These are phyloP conservation scores for Canna indica DNA, from an alignment of 176 grass and related monocot species.

Conservation along the genomic window DNA sequence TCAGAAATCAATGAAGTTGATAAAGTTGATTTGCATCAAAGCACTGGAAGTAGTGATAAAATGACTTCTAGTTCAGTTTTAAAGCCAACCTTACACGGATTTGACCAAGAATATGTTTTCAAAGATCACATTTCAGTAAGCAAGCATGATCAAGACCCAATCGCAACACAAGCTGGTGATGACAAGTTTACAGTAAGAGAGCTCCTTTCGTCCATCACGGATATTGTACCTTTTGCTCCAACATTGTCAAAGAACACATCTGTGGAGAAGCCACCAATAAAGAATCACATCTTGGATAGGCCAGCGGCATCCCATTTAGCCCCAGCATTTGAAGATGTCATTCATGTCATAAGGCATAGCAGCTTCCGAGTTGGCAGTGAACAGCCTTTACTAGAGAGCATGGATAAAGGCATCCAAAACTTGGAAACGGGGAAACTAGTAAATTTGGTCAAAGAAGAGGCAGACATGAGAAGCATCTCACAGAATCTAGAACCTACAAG, in stretches of 20 bases:
- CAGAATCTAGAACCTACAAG: constrained; percentile 22
- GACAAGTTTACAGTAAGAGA: constrained; percentile 90
- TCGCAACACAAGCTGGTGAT: constrained; percentile 34
- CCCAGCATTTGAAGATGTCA: constrained; percentile 58
- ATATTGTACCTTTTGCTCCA: constrained; percentile 39
- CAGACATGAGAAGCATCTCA: constrained; percentile 37
- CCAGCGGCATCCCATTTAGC: constrained; percentile 29
- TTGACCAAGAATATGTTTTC: constrained; percentile 42
- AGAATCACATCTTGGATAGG: constrained; percentile 35
- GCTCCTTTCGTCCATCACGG: constrained; percentile 58
- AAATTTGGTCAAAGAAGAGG: constrained; percentile 46
- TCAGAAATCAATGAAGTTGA: constrained; percentile 33
- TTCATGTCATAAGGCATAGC: constrained; percentile 77
- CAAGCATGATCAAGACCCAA: constrained; percentile 23
- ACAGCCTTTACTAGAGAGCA: constrained; percentile 21
- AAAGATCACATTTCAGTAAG: constrained; percentile 41
- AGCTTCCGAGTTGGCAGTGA: constrained; percentile 48
- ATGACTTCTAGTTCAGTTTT: constrained; percentile 24
- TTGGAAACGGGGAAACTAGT: constrained; percentile 21
- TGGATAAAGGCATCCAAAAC: constrained; percentile 23
- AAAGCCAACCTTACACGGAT: constrained; percentile 33
- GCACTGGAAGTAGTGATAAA: constrained; percentile 35
- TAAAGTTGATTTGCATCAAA: constrained; percentile 48
- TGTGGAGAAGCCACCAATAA: constrained; percentile 23
- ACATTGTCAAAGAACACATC: constrained; percentile 19